Percentiles rank a stretch among this genome's conserved stretches.
phyloP scores from a whole-genome alignment of 73 alveolate genomes.

The Paramecium tetraurelia region DNA sequence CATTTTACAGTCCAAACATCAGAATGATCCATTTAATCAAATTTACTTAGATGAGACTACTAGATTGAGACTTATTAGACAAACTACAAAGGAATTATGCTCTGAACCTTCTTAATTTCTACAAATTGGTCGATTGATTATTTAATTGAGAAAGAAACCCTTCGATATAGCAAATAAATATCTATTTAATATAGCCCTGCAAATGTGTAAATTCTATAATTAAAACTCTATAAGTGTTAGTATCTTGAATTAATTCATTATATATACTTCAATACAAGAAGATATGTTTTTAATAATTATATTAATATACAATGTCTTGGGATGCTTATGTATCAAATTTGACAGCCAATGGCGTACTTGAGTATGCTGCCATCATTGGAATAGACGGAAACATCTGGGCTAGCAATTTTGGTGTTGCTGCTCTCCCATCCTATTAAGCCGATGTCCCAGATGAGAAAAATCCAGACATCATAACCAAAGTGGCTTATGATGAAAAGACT shows the following conservation, averaged over 20 bases:
- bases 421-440: background rate
- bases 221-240: background rate
- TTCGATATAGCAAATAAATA: background rate
- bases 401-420: slow-evolving; percentile 9
- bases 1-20: background rate
- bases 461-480: background rate
- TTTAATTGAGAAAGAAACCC: background rate
- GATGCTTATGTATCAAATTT: slow-evolving; percentile 25
- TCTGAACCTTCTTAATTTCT: background rate
- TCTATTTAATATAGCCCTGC: background rate
- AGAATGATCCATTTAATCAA: background rate
- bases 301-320: slow-evolving; percentile 25
- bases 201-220: background rate
- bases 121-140: background rate
- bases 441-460: background rate
- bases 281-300: background rate
- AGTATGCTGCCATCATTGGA: slow-evolving; percentile 40
- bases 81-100: background rate
- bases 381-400: slow-evolving; percentile 46
- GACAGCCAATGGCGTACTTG: slow-evolving; percentile 4
- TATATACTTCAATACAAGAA: background rate
- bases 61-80: background rate
- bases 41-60: background rate
- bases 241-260: slow-evolving; percentile 1
- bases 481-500: slow-evolving; percentile 15